Evolutionary conservation across 768 basidiomycete species (phyloP), one percentile per base, ranked within the genome.

Genomic region (Lactarius evosmus): DNA sequence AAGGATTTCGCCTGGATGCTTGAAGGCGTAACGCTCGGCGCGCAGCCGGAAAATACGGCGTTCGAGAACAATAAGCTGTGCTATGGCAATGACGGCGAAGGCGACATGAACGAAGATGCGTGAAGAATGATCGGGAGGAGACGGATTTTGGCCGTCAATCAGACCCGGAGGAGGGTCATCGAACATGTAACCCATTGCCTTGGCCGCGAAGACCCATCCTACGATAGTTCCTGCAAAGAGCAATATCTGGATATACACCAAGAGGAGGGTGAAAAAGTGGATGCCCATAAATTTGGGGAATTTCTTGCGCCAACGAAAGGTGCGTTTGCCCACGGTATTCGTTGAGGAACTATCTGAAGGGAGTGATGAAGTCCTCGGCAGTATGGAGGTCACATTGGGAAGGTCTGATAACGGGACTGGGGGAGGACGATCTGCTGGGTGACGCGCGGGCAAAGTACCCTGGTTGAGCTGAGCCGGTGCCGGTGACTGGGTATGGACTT

Each of bases 11-110:
- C 84, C 86, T 3, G 85, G 84, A 70, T 88, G 85, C 8, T 82
- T 62, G 72, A 81, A 77, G 14, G 74, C 75, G 70, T 85, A 87
- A 60, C 87, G 78, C 71, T 91, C 83, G 6, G 83, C 87, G 54
- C 88, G 85, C n/a, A 86, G 70, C n/a, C 80, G 80, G 72, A 79
- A 89, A 38, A 88, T 60, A 14, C 81, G 77, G 29, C 88, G 83
- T 72, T 91, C 87, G 62, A 89, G 63, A 71, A 89, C 82, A 62
- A 89, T 70, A 49, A 86, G 71, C 68, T 88, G 80, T 27, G 75
- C 79, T 66, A 88, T 74, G 30, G 77, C 59, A 25, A 74, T 72
- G 66, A 89, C 73, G 19, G 75, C 79, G 68, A 90, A 89, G 0
- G 83, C 76, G 71, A 87, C 79, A 72, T 90, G 86, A 19, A 88